Percentiles rank a stretch among this genome's conserved stretches.
Evolutionary conservation across 164 flowering plant genomes (phyloP).

Genomic region (Malania oleifera): DNA sequence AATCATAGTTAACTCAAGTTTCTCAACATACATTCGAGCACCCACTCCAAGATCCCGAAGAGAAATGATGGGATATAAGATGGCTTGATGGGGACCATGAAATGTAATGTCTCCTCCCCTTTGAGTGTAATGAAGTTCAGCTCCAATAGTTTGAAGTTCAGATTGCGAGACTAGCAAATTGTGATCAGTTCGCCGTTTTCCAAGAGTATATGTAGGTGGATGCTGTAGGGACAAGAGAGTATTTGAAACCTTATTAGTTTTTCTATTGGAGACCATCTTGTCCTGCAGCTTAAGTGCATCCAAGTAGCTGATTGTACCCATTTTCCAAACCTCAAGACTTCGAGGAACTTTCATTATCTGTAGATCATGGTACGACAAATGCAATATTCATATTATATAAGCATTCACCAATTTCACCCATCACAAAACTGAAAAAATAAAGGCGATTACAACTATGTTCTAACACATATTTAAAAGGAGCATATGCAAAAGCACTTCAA

Average conservation of each 20-base stretch:
- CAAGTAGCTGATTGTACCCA: constrained; percentile 70
- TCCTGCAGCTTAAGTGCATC: constrained; percentile 83
- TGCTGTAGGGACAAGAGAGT: constrained; percentile 79
- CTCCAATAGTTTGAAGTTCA: constrained; percentile 66
- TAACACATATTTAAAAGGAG: too few species aligned
- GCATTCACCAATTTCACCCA: background rate
- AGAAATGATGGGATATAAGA: constrained; percentile 78
- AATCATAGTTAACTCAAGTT: constrained; percentile 74
- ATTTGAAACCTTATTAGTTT: constrained; percentile 51
- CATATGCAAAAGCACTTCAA: too few species aligned
- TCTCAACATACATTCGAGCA: constrained; percentile 81
- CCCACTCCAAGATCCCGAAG: constrained; percentile 72
- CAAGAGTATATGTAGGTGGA: constrained; percentile 91
- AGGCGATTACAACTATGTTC: too few species aligned
- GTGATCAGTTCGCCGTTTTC: constrained; percentile 78
- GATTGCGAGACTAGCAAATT: constrained; percentile 62
- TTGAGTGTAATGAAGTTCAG: constrained; percentile 84
- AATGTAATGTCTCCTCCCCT: constrained; percentile 95
- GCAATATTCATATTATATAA: too few species aligned
- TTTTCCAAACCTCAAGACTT: constrained; percentile 69
- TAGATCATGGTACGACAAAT: background rate
- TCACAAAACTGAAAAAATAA: too few species aligned
- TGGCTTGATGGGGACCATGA: constrained; percentile 92
- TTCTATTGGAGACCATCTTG: constrained; percentile 58
- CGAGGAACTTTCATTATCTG: constrained; percentile 52